Percentiles rank a stretch among this genome's conserved stretches.
Conservation (phyloP, 441 rosid genomes). For the Mallotus japonicus region DNA sequence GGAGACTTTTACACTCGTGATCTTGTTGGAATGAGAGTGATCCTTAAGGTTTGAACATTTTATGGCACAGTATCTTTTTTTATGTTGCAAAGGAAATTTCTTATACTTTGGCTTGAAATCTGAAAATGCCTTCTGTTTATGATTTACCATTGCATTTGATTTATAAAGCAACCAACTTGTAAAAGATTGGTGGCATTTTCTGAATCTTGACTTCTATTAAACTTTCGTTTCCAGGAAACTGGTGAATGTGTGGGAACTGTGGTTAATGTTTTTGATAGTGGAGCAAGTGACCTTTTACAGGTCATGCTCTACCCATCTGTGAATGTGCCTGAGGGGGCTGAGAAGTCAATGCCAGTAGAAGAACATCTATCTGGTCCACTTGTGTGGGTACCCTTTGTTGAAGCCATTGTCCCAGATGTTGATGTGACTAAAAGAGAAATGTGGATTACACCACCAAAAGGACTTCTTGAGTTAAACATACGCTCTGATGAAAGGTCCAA, state of each 20-base stretch:
- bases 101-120: neutral
- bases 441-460: conserved; percentile 82
- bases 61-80: neutral
- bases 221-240: conserved; percentile 53
- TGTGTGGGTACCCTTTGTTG: conserved; percentile 87
- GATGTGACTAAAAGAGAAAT: conserved; percentile 70
- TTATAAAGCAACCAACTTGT: neutral
- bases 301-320: conserved; percentile 55
- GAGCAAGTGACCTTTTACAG: conserved; percentile 77
- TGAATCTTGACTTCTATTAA: conserved; percentile 1
- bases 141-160: neutral
- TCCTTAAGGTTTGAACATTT: conserved; percentile 56
- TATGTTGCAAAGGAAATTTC: neutral
- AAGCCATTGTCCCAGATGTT: conserved; percentile 86
- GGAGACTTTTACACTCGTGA: conserved; percentile 83
- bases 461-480: conserved; percentile 77
- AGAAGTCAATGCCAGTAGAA: conserved; percentile 35
- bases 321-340: conserved; percentile 33
- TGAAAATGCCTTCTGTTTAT: neutral
- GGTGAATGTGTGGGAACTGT: conserved; percentile 78
- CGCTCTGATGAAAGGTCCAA: conserved; percentile 71
- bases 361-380: conserved; percentile 41
- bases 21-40: conserved; percentile 82
- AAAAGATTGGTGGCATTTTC: neutral
- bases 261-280: conserved; percentile 67